Base-by-base conservation (phyloP, 1,284 basidiomycete genomes). In the Fistulina hepatica region DNA sequence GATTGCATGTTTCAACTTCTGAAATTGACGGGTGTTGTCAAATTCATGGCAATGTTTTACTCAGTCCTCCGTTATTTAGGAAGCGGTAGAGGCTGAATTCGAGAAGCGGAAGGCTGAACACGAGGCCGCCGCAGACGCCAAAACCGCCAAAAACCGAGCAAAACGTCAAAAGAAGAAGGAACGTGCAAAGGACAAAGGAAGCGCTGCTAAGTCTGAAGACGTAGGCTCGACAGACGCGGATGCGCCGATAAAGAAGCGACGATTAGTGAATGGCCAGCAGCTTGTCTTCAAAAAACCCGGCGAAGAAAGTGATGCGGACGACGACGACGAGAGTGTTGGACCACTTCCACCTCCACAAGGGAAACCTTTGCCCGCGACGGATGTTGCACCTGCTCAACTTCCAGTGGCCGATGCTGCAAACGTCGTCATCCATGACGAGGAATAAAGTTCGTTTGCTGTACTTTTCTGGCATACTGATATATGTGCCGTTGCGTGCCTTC, bases 101-200 rank as follows among this genome's bases (percentile, higher is more conserved):
- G 73, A 78, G 47, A 64, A 60, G 21, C 76, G 76, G 45, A 73
- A 78, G 51, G 65, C 64, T 24, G 76, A 76, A 43, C 65, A 75
- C 36, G 76, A 83, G 41, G 72, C 73, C 19, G 58, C 63, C 8
- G 74, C 83, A 1, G 79, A 93, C 33, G 76, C 81, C 3, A 94
- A 91, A 64, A 94, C 92, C 1, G 79, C 86, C 10, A 95, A 91
- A 63, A 95, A 95, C 55, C 72, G 92, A 12, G 82, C 85, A 8
- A 93, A 85, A 56, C 65, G 92, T 34, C 82, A 81, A 58, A 93
- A 92, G 69, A 88, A 89, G 67, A 97, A 92, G 56, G 77, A 70
- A 46, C 70, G 66, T 33, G 62, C 64, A 52, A 78, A 74, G 52
- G 53, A 45, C 4, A 73, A 70, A 49, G 59, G 55, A 12, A 51